phyloP scores from a whole-genome alignment of 2,329 filamentous ascomycete genomes.

The Scedosporium dehoogii region DNA sequence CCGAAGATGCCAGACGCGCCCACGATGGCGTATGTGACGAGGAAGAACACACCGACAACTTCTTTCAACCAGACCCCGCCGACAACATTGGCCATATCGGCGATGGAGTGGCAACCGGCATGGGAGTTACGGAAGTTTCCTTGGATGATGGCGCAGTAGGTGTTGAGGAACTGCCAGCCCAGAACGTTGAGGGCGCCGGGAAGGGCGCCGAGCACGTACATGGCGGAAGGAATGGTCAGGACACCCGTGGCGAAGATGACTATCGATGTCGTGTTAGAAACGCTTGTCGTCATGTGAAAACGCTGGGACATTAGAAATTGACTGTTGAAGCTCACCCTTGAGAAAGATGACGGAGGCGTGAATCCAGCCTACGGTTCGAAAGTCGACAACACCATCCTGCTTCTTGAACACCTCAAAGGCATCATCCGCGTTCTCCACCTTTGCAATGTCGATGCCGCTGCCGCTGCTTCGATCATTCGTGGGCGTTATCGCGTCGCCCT shows the following conservation, averaged over 20 bases:
- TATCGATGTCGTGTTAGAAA: conserved; percentile 8
- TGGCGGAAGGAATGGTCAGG: conserved; percentile 29
- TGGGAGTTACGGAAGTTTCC: conserved; percentile 28
- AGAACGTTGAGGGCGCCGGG: conserved; percentile 32
- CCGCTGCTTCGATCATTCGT: not conserved
- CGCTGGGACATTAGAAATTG: not conserved
- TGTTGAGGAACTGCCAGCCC: conserved; percentile 29
- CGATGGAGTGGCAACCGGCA: conserved; percentile 27
- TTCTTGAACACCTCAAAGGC: conserved; percentile 34
- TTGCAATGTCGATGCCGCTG: not conserved
- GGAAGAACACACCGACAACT: conserved; percentile 43
- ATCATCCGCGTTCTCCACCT: conserved; percentile 16
- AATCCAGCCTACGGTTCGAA: conserved; percentile 37
- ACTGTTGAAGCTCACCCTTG: conserved; percentile 20
- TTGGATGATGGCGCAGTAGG: conserved; percentile 28
- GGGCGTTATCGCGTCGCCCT: not conserved
- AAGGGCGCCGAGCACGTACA: conserved; percentile 30
- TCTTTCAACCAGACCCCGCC: conserved; percentile 42
- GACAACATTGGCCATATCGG: conserved; percentile 48
- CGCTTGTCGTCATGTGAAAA: not conserved
- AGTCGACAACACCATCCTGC: conserved; percentile 30
- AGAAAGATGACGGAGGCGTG: conserved; percentile 37
- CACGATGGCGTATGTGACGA: conserved; percentile 47
- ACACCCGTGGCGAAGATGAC: conserved; percentile 33
- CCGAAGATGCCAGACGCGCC: conserved; percentile 48